Percentiles rank a stretch among this genome's conserved stretches.
These are phyloP conservation scores for Lichtheimia ornata DNA, from an alignment of 371 early-diverging fungal species.

Conservation along the genomic window DNA sequence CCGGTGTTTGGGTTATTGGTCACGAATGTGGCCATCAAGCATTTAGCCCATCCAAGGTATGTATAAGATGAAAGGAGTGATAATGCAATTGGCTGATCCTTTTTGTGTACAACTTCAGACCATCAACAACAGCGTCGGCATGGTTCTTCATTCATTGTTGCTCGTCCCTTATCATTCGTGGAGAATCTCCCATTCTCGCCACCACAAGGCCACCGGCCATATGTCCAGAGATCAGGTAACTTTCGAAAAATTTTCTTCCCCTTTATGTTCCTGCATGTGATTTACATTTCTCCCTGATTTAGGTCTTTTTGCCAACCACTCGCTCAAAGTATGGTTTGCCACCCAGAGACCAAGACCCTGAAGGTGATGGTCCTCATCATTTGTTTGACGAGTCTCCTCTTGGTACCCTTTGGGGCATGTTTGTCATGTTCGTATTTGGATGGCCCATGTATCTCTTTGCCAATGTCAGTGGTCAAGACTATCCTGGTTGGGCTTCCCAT, in stretches of 20 bases:
- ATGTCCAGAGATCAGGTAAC: slow-evolving; percentile 76
- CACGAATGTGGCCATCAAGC: slow-evolving; percentile 89
- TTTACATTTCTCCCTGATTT: background rate
- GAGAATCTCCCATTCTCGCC: slow-evolving; percentile 74
- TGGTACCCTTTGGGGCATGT: slow-evolving; percentile 54
- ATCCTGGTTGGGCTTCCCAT: slow-evolving; percentile 76
- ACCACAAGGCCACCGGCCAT: slow-evolving; percentile 84
- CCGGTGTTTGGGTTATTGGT: slow-evolving; percentile 89
- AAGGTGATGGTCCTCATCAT: slow-evolving; percentile 45
- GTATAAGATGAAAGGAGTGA: background rate
- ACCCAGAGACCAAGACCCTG: slow-evolving; percentile 31
- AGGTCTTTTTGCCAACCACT: slow-evolving; percentile 81
- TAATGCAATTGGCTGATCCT: background rate
- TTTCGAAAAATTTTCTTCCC: slow-evolving; percentile 7
- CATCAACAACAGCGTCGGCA: slow-evolving; percentile 82
- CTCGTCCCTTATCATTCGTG: slow-evolving; percentile 86
- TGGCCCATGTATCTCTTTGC: slow-evolving; percentile 82
- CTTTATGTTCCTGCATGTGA: background rate
- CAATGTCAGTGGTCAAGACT: slow-evolving; percentile 74
- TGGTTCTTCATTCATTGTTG: slow-evolving; percentile 77
- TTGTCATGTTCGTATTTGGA: slow-evolving; percentile 72
- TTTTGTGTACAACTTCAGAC: slow-evolving; percentile 19
- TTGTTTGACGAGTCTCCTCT: slow-evolving; percentile 70
- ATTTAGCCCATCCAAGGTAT: slow-evolving; percentile 72
- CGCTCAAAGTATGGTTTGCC: slow-evolving; percentile 54